These are phyloP conservation scores for Euphrasia confusa DNA, from an alignment of 257 asterid species.

Conservation along the genomic window DNA sequence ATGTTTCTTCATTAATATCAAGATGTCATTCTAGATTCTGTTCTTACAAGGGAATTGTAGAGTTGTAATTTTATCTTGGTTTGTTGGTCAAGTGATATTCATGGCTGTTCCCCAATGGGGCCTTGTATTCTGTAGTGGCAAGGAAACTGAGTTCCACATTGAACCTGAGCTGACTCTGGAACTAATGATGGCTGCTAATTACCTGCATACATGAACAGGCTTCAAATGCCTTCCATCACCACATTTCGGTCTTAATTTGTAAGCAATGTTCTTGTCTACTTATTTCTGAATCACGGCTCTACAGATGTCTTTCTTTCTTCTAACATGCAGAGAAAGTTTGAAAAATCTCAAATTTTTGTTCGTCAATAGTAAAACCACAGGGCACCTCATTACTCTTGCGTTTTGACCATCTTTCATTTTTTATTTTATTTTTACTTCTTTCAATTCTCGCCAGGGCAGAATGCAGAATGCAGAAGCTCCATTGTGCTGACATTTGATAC, in stretches of 20 bases:
- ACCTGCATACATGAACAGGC: conserved; percentile 25
- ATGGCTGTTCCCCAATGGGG: conserved; percentile 7
- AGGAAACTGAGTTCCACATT: conserved; percentile 28
- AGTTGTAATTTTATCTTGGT: conserved; percentile 15
- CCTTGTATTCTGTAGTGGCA: conserved; percentile 50
- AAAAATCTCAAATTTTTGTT: too few relatives aligned
- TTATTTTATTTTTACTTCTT: neutral
- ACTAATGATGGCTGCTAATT: conserved; percentile 29
- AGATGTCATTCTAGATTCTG: too few relatives aligned
- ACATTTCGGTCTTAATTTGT: neutral
- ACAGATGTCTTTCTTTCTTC: conserved; percentile 2
- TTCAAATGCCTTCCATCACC: neutral
- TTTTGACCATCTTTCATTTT: neutral
- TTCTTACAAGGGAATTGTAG: conserved; percentile 10
- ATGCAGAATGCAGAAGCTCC: conserved; percentile 6
- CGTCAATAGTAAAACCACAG: neutral
- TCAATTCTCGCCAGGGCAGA: neutral
- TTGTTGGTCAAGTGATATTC: conserved; percentile 13
- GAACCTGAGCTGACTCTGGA: conserved; percentile 31
- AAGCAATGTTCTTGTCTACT: conserved; percentile 7
- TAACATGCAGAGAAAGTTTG: neutral
- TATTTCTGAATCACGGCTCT: neutral
- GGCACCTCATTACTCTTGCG: neutral
- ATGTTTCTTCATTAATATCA: neutral
- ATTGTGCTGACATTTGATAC: conserved; percentile 9